These are phyloP conservation scores for Sanghuangporus weigelae DNA, from an alignment of 1,284 basidiomycete genomes.

Conservation along the genomic window DNA sequence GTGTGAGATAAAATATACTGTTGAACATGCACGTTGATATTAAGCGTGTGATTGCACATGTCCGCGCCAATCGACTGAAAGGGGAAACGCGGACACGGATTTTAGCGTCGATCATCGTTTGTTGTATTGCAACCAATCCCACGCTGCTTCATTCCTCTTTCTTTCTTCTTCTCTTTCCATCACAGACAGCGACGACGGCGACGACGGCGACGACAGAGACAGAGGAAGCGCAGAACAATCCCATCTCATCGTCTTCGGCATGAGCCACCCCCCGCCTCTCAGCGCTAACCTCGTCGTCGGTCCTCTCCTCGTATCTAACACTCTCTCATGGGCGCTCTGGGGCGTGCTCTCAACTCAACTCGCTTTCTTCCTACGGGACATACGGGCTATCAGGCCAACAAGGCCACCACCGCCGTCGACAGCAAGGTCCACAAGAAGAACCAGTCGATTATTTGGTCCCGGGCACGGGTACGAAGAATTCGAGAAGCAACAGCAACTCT, in stretches of 20 bases:
- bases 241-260: not conserved
- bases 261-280: not conserved
- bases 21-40: not conserved
- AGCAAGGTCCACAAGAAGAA: not conserved
- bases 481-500: not conserved
- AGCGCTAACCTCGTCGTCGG: constrained; percentile 5
- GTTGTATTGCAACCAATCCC: not conserved
- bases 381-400: not conserved
- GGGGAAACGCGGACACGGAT: not conserved
- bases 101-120: not conserved
- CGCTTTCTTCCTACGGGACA: constrained; percentile 3
- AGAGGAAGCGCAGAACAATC: not conserved
- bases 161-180: not conserved
- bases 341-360: constrained; percentile 8
- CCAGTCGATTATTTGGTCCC: not conserved
- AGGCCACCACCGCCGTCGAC: not conserved
- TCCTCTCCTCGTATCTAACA: constrained; percentile 9
- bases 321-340: constrained; percentile 11
- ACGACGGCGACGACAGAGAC: not conserved
- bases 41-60: not conserved
- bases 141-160: not conserved
- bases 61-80: not conserved
- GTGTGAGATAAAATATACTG: no score
- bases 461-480: not conserved
- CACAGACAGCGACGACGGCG: not conserved